Base-by-base conservation (phyloP, 371 early-diverging fungal species). In the Dinochytrium kinnereticum region DNA sequence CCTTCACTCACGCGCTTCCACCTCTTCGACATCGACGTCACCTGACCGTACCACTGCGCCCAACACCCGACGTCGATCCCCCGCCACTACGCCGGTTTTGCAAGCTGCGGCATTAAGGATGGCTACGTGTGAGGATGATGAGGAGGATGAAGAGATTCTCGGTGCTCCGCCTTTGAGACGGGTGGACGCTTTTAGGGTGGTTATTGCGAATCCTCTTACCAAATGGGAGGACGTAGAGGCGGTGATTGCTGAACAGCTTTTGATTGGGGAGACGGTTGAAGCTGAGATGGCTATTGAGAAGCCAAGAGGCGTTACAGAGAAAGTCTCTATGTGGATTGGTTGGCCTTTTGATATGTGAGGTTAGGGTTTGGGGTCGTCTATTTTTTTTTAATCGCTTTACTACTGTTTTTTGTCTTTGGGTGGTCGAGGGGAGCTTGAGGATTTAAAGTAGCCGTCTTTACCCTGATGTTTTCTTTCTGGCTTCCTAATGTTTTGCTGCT, bases 191-290 rank as follows among this genome's bases (percentile, higher is more conserved):
- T 83, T 86, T 59, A 72, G 86, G 31, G 82, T 84, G 2, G 86
- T 86, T 10, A 74, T 86, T 28, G 84, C 86, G 55, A 86, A 86
- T 64, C 84, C 86, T 26, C 67, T 84, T 55, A 84, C 83, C 17
- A 79, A 73, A 67, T 82, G 82, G 82, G 80, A 80, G 38, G 83
- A 85, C 61, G 77, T 85, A 3, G 83, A 85, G 51, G 78, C 69
- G 15, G 76, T 78, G 15, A 51, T 85, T 24, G 37, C 65, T 24
- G 78, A 81, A 59, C 80, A 82, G 71, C 65, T 80, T 7, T 37
- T 13, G 50, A 55, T 81, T 40, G 80, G 82, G 0, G 69, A 36
- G 50, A 36, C 28, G 59, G 69, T 85, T 21, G 83, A 81, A 49
- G 44, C 70, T 37, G 77, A 76, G 64, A 74, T 81, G 75, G 75